phyloP scores from a whole-genome alignment of 2,329 filamentous ascomycete genomes.

The Fusarium nygamai region DNA sequence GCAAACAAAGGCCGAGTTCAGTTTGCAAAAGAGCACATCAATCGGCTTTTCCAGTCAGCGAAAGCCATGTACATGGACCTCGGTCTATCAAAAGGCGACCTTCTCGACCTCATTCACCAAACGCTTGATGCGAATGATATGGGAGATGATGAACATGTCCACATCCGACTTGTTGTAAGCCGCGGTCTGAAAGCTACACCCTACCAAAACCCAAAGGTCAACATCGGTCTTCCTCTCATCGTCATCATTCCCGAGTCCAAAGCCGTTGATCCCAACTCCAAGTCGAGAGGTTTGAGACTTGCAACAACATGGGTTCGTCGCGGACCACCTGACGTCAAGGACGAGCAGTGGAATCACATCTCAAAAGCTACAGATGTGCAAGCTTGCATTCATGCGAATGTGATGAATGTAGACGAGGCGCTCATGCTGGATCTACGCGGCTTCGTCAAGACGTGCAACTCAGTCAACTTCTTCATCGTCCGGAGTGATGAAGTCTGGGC shows the following conservation, averaged over 20 bases:
- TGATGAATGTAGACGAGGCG: slow-evolving; percentile 1
- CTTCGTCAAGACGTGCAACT: slow-evolving; percentile 7
- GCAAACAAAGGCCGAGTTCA: slow-evolving; percentile 9
- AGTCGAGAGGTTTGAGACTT: neutral
- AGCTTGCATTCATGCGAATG: neutral
- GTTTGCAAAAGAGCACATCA: neutral
- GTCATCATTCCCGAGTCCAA: slow-evolving; percentile 12
- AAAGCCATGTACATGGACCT: slow-evolving; percentile 18
- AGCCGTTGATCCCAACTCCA: slow-evolving; percentile 2
- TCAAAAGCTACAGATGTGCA: slow-evolving; percentile 1
- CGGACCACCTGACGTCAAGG: neutral
- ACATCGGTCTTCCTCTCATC: neutral
- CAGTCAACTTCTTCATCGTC: slow-evolving; percentile 9
- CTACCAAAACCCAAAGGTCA: neutral
- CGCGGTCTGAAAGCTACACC: neutral
- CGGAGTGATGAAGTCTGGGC: slow-evolving; percentile 8
- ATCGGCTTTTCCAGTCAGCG: neutral
- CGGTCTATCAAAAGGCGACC: neutral
- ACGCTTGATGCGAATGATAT: slow-evolving; percentile 5
- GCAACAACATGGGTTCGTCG: slow-evolving; percentile 1
- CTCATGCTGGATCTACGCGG: neutral
- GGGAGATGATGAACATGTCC: neutral
- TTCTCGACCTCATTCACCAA: neutral
- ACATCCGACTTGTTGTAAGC: slow-evolving; percentile 1
- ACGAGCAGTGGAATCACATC: slow-evolving; percentile 11